Evolutionary conservation across 2,329 filamentous ascomycete species (phyloP).

Genomic region (Didymella segeticola): DNA sequence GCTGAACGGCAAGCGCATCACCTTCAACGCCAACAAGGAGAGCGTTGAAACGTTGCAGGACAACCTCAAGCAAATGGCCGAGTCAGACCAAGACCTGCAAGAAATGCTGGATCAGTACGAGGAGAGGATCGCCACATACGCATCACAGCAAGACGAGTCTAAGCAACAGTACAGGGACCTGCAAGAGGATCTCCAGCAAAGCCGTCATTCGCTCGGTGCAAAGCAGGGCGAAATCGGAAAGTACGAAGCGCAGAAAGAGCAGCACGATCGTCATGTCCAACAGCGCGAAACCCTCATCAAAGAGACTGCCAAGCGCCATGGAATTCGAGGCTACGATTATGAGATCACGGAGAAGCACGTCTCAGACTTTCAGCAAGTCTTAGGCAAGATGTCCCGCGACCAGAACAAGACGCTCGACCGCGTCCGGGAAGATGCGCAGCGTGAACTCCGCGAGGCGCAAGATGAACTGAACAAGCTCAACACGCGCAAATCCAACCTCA

Average conservation of each 20-base stretch:
- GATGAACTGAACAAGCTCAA: conserved; percentile 74
- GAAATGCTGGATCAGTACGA: conserved; percentile 78
- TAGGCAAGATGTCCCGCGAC: conserved; percentile 76
- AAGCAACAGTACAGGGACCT: conserved; percentile 71
- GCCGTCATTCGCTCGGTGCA: conserved; percentile 51
- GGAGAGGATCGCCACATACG: conserved; percentile 71
- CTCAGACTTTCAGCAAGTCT: conserved; percentile 75
- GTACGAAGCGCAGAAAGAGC: conserved; percentile 83
- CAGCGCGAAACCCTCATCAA: conserved; percentile 76
- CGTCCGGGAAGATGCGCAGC: conserved; percentile 73
- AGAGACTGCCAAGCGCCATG: conserved; percentile 76
- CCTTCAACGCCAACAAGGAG: conserved; percentile 72
- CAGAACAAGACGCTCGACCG: conserved; percentile 81
- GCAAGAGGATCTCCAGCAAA: conserved; percentile 57
- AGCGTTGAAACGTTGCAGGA: conserved; percentile 73
- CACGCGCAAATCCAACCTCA: conserved; percentile 73
- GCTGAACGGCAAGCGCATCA: conserved; percentile 77
- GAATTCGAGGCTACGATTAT: conserved; percentile 83
- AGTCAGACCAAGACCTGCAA: conserved; percentile 78
- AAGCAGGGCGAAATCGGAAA: conserved; percentile 73
- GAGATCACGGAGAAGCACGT: conserved; percentile 77
- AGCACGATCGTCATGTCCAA: conserved; percentile 80
- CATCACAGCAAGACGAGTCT: conserved; percentile 68
- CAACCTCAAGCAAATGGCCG: conserved; percentile 77
- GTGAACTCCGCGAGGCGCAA: conserved; percentile 78